Percentiles rank a stretch among this genome's conserved stretches.
Conservation (phyloP, 2,329 filamentous ascomycete genomes). For the Monosporascus ibericus region DNA sequence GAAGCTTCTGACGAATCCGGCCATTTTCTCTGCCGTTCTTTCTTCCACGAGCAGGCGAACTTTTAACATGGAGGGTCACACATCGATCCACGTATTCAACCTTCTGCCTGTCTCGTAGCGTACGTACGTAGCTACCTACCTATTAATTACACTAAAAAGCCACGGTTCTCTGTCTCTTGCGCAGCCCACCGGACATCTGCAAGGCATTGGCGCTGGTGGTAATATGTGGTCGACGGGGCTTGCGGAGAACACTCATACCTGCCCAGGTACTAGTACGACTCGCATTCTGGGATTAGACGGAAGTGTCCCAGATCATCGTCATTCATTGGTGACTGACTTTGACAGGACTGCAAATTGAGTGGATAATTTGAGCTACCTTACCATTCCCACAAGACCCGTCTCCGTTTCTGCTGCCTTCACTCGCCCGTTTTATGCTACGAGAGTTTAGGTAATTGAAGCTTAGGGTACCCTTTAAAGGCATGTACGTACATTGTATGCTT, state of each 20-base stretch:
- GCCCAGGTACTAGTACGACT: not conserved
- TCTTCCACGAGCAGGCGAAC: not conserved
- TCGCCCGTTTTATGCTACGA: not conserved
- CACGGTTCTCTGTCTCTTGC: no score
- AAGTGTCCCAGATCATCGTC: not conserved
- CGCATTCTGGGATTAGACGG: not conserved
- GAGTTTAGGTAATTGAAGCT: not conserved
- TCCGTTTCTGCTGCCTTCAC: not conserved
- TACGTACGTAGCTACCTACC: no score
- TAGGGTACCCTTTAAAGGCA: constrained; percentile 7
- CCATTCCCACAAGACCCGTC: not conserved
- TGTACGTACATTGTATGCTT: constrained; percentile 9
- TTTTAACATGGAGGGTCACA: not conserved
- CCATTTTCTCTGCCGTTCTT: not conserved
- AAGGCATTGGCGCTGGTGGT: no score
- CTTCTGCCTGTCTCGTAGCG: no score
- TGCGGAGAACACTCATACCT: not conserved
- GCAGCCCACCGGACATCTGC: no score
- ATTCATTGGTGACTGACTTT: not conserved
- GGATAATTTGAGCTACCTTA: not conserved
- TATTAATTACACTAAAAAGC: no score
- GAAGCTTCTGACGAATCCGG: not conserved
- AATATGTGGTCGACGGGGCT: no score
- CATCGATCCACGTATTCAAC: not conserved
- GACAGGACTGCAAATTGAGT: not conserved